A percentile compares a stretch with the other conserved stretches of the same genome.
Evolutionary conservation across 2,329 filamentous ascomycete genomes (phyloP).

Genomic region (Diatrype stigma): DNA sequence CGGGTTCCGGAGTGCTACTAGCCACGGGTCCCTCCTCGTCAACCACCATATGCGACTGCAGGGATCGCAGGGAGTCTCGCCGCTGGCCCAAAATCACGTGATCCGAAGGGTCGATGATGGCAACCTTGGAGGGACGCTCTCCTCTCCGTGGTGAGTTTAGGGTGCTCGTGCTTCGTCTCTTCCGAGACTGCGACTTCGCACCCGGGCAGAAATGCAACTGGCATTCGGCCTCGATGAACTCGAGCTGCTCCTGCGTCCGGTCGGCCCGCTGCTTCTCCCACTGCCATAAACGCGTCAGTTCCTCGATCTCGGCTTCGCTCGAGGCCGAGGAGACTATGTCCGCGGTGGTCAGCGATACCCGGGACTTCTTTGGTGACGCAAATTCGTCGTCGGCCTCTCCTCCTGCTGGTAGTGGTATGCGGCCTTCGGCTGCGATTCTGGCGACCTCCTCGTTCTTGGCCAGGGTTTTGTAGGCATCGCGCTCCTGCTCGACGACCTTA

Average conservation of each 20-base stretch:
- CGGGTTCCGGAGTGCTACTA: constrained; percentile 13
- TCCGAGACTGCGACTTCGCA: constrained; percentile 34
- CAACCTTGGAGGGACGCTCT: constrained; percentile 29
- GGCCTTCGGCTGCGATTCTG: constrained; percentile 67
- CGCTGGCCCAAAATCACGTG: constrained; percentile 38
- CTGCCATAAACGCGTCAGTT: constrained; percentile 47
- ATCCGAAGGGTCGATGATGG: constrained; percentile 39
- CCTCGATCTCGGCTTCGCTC: constrained; percentile 56
- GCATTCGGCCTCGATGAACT: constrained; percentile 74
- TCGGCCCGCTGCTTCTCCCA: constrained; percentile 62
- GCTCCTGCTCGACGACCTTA: constrained; percentile 66
- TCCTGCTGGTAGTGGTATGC: constrained; percentile 57
- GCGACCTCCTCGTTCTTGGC: constrained; percentile 71
- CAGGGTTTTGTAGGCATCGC: constrained; percentile 67
- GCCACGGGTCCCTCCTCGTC: constrained; percentile 11
- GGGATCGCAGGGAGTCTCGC: constrained; percentile 14
- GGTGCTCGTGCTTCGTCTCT: constrained; percentile 25
- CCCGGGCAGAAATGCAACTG: constrained; percentile 64
- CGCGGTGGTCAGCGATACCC: constrained; percentile 43
- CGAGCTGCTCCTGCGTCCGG: constrained; percentile 66
- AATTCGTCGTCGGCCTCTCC: constrained; percentile 56
- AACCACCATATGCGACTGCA: constrained; percentile 26
- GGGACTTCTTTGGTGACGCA: constrained; percentile 54
- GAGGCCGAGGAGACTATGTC: constrained; percentile 52
- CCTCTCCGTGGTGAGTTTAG: constrained; percentile 30